A percentile compares a stretch with the other conserved stretches of the same genome.
phyloP scores from a whole-genome alignment of 495 filamentous ascomycete genomes.

The Tuber umbilicatum region DNA sequence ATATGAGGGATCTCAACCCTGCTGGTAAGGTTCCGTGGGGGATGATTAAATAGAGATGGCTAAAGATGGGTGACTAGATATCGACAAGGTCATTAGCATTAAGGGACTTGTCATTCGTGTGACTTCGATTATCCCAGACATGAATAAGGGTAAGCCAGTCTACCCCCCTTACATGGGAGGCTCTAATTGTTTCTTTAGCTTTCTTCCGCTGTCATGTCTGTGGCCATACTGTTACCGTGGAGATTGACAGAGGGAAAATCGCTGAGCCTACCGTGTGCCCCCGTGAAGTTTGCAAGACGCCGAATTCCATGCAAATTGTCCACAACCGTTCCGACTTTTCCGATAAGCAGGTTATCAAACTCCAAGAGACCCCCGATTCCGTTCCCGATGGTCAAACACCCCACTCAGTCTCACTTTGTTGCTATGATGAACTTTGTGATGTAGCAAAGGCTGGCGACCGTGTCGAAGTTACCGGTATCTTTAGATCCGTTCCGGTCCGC shows the following conservation, averaged over 20 bases:
- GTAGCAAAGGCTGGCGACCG: constrained; percentile 96
- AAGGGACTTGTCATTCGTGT: constrained; percentile 96
- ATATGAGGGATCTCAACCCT: constrained; percentile 92
- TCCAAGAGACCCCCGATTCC: constrained; percentile 93
- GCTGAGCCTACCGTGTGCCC: constrained; percentile 89
- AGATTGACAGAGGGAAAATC: constrained; percentile 92
- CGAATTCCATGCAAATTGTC: constrained; percentile 95
- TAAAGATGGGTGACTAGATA: constrained; percentile 52
- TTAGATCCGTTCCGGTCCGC: constrained; percentile 89
- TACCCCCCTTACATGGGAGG: not conserved
- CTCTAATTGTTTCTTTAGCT: constrained; percentile 44
- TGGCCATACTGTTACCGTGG: constrained; percentile 80
- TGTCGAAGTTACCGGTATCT: constrained; percentile 93
- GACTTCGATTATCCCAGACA: constrained; percentile 93
- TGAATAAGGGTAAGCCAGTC: constrained; percentile 66
- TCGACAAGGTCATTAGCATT: constrained; percentile 92
- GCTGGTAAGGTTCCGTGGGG: constrained; percentile 50
- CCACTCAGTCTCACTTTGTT: constrained; percentile 95
- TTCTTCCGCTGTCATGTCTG: constrained; percentile 95
- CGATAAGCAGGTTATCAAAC: constrained; percentile 97
- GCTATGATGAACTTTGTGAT: constrained; percentile 94
- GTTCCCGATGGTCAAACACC: constrained; percentile 94
- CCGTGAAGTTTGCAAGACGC: constrained; percentile 69
- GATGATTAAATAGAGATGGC: not conserved
- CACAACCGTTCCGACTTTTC: constrained; percentile 94